These are phyloP conservation scores for Darksidea phi DNA, from an alignment of 495 filamentous ascomycete species.

Conservation along the genomic window DNA sequence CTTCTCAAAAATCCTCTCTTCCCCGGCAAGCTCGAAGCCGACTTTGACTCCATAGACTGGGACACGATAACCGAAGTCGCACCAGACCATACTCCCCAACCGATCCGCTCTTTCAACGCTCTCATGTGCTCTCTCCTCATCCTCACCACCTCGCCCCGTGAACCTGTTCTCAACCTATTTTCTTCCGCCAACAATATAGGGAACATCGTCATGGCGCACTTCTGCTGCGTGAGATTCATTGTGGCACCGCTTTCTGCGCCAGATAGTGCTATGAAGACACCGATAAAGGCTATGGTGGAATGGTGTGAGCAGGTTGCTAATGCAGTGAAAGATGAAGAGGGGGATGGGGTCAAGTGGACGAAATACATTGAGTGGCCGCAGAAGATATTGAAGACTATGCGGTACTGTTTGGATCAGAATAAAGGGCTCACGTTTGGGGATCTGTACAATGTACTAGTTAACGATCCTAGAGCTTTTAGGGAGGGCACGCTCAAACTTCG, in stretches of 20 bases:
- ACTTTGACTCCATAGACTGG: background rate
- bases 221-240: slow-evolving; percentile 12
- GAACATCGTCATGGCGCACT: slow-evolving; percentile 20
- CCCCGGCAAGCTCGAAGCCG: background rate
- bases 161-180: slow-evolving; percentile 5
- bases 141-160: slow-evolving; percentile 20
- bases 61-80: background rate
- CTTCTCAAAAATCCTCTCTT: background rate
- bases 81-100: background rate
- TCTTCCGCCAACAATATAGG: slow-evolving; percentile 3
- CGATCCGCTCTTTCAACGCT: slow-evolving; percentile 6
- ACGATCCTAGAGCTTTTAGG: slow-evolving; percentile 5
- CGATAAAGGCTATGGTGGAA: slow-evolving; percentile 12
- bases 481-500: background rate
- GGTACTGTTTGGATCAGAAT: slow-evolving; percentile 11
- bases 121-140: slow-evolving; percentile 7
- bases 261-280: slow-evolving; percentile 10
- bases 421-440: slow-evolving; percentile 4
- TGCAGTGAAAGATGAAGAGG: slow-evolving; percentile 31
- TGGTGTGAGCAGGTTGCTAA: slow-evolving; percentile 19
- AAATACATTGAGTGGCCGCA: slow-evolving; percentile 32
- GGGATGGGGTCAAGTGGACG: slow-evolving; percentile 31
- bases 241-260: slow-evolving; percentile 10
- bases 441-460: background rate
- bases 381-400: background rate